Base-by-base conservation (phyloP, 73 alveolate genomes). In the Tetrahymena elliotti region DNA sequence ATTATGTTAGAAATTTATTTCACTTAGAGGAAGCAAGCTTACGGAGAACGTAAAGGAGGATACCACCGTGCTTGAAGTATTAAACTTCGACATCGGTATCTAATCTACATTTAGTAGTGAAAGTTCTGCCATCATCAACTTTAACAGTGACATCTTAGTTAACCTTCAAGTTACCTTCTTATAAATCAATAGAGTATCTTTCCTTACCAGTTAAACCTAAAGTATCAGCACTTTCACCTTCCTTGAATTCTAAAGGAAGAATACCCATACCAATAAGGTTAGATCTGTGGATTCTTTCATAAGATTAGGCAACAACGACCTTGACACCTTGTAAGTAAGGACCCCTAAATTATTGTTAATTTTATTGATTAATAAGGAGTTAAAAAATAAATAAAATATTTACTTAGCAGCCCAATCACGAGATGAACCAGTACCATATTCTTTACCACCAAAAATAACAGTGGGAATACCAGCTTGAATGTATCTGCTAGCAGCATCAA, bases 391-490 rank as follows among this genome's bases (percentile, higher is more conserved):
- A 36, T 34, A 18, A 13, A 83, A 34, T 68, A n/a, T 68, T 68
- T 68, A 68, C 88, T 98, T 98, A 54, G 99, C 99, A 52, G 99
- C 99, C 99, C 99, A 98, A 93, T 98, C 99, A 94, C 99, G 96
- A 24, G 99, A 97, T 34, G 98, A 96, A 33, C 99, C 99, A 36
- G 98, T 93, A 52, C 99, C 99, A 92, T 98, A 98, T 94, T 98
- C 99, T 39, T 96, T 93, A 16, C 99, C 99, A 53, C 99, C 99
- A 33, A 98, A 82, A 1, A 98, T 92, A 94, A 98, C 95, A 16
- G 97, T 84, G 38, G 94, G 96, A 34, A 52, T 68, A 33, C 97
- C 97, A 24, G 88, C 98, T 15, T 94, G 36, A 93, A 94, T 38
- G 94, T 98, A 98, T 93, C 84, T 93, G n/a, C 82, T 97, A 83